These are phyloP conservation scores for Borovskyia barvae DNA, from an alignment of 208 protist genomes.

Conservation along the genomic window DNA sequence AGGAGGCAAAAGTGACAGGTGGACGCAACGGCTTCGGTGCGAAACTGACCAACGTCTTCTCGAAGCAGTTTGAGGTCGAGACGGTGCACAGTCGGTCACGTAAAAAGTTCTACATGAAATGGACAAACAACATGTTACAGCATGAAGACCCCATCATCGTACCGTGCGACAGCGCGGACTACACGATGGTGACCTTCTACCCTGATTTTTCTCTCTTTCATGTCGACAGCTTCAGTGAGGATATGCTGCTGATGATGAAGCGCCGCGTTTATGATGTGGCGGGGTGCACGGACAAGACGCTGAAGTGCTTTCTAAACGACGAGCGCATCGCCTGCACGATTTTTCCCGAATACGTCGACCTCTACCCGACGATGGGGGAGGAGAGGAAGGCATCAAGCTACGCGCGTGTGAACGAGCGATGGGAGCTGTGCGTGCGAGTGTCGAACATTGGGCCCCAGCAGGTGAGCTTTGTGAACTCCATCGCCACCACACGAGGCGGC, in stretches of 20 bases:
- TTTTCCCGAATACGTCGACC: conserved; percentile 98
- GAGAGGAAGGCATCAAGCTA: conserved; percentile 77
- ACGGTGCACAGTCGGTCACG: conserved; percentile 92
- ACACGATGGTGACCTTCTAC: conserved; percentile 98
- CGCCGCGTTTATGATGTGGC: conserved; percentile 99
- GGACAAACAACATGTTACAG: conserved; percentile 97
- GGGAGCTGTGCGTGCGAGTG: conserved; percentile 96
- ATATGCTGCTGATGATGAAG: conserved; percentile 96
- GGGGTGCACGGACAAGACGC: conserved; percentile 90
- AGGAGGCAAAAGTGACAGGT: conserved; percentile 96
- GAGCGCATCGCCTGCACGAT: conserved; percentile 88
- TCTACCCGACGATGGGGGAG: conserved; percentile 93
- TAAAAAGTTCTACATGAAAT: conserved; percentile 96
- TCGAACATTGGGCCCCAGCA: conserved; percentile 96
- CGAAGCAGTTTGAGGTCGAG: conserved; percentile 96
- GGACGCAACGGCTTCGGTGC: conserved; percentile 98
- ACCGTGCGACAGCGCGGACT: conserved; percentile 82
- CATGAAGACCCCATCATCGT: conserved; percentile 91
- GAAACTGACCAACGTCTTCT: conserved; percentile 99
- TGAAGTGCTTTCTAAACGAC: conserved; percentile 97
- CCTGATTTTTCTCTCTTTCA: conserved; percentile 98
- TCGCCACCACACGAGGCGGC: conserved; percentile 98
- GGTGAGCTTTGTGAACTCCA: conserved; percentile 99
- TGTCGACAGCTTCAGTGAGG: conserved; percentile 95
- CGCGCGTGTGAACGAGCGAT: conserved; percentile 92